Percentiles rank a stretch among this genome's conserved stretches.
phyloP scores from a whole-genome alignment of 2,329 filamentous ascomycete species.

The Colletotrichum sp. region DNA sequence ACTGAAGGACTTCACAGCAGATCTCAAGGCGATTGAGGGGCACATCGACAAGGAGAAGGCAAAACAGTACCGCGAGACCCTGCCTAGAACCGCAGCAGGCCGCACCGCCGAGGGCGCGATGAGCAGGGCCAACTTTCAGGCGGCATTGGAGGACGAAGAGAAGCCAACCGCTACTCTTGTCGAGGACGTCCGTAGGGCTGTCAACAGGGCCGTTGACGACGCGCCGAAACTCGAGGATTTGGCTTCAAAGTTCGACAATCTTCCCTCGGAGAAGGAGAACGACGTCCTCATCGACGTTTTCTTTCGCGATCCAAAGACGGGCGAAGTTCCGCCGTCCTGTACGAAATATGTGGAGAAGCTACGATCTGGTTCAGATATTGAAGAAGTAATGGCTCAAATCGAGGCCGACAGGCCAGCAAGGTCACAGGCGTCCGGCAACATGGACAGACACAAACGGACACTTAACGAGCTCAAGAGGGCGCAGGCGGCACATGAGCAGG shows the following conservation, averaged over 20 bases:
- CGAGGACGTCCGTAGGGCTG: conserved; percentile 2
- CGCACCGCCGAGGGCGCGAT: conserved; percentile 13
- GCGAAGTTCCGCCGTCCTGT: conserved; percentile 29
- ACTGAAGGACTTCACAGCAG: conserved; percentile 47
- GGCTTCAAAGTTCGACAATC: conserved; percentile 11
- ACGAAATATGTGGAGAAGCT: conserved; percentile 46
- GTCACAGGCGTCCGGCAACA: conserved; percentile 30
- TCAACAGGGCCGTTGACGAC: neutral
- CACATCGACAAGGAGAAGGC: conserved; percentile 57
- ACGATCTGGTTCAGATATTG: conserved; percentile 29
- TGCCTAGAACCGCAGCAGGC: conserved; percentile 23
- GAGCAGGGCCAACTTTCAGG: conserved; percentile 1
- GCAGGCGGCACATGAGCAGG: conserved; percentile 49
- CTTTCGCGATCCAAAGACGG: conserved; percentile 42
- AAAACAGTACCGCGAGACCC: conserved; percentile 54
- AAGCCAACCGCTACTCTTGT: neutral
- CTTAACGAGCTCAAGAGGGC: conserved; percentile 54
- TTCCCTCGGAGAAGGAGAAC: neutral
- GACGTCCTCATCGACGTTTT: conserved; percentile 20
- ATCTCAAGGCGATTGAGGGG: conserved; percentile 51
- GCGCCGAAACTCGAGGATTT: conserved; percentile 7
- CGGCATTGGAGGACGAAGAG: conserved; percentile 8
- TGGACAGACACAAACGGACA: conserved; percentile 41
- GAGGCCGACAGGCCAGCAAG: conserved; percentile 33
- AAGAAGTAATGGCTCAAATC: conserved; percentile 33